phyloP scores from a whole-genome alignment of 192 early-diverging fungal genomes.

The Hyaloraphidium curvatum region DNA sequence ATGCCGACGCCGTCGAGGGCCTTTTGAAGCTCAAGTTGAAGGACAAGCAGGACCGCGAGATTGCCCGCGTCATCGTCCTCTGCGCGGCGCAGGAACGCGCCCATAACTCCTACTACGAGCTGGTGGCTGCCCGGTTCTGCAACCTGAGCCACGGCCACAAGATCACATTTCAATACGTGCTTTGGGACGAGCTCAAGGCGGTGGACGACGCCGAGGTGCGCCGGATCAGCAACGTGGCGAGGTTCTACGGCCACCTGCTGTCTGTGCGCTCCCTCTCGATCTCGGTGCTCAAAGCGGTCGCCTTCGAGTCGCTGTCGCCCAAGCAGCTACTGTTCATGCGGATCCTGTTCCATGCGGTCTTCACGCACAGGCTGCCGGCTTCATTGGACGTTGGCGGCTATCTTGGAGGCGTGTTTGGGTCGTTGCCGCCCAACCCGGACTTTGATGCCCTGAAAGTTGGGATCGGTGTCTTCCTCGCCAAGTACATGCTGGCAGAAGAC shows the following conservation, averaged over 20 bases:
- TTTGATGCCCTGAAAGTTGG: too few relatives aligned
- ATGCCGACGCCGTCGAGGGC: conserved; percentile 76
- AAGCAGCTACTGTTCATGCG: too few relatives aligned
- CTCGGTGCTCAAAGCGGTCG: conserved; percentile 55
- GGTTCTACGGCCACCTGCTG: conserved; percentile 67
- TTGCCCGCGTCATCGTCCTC: conserved; percentile 76
- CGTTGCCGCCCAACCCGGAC: too few relatives aligned
- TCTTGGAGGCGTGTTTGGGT: too few relatives aligned
- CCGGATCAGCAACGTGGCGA: conserved; percentile 62
- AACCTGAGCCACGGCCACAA: conserved; percentile 52
- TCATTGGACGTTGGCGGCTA: too few relatives aligned
- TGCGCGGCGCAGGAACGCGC: conserved; percentile 70
- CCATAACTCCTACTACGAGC: conserved; percentile 86
- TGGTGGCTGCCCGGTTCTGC: conserved; percentile 68
- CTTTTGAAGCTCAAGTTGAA: conserved; percentile 66
- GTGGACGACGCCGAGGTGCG: conserved; percentile 28
- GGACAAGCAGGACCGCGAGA: conserved; percentile 86
- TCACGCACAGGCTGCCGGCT: too few relatives aligned
- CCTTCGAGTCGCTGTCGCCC: too few relatives aligned
- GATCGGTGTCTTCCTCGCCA: too few relatives aligned
- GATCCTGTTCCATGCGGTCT: too few relatives aligned
- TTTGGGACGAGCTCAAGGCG: conserved; percentile 88
- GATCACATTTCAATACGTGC: conserved; percentile 80
- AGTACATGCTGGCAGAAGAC: too few relatives aligned
- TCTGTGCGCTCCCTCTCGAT: conserved; percentile 47